These are phyloP conservation scores for Stachybotrys chlorohalonatus DNA, from an alignment of 2,329 filamentous ascomycete genomes.

Conservation along the genomic window DNA sequence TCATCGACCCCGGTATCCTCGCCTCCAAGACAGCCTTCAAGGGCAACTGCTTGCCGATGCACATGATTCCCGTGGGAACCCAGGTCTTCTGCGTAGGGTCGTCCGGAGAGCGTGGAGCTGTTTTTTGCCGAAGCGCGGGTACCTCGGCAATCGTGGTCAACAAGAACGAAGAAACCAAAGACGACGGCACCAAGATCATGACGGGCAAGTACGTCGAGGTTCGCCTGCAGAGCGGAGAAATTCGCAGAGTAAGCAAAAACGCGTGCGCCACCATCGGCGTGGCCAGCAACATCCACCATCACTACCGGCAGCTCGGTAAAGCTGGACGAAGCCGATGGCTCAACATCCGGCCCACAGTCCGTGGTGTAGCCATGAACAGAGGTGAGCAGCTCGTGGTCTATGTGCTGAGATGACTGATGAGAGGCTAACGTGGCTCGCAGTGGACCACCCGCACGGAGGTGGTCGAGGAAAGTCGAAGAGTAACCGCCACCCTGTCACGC, in stretches of 20 bases:
- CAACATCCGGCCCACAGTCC: conserved; percentile 87
- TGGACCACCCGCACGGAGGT: conserved; percentile 97
- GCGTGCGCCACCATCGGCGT: conserved; percentile 92
- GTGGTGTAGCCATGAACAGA: conserved; percentile 98
- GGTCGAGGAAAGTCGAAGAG: conserved; percentile 99
- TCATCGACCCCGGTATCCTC: conserved; percentile 88
- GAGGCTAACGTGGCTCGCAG: conserved; percentile 27
- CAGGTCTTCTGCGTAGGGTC: conserved; percentile 85
- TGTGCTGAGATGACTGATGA: not conserved
- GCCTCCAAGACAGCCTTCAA: conserved; percentile 89
- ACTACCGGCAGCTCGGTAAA: conserved; percentile 88
- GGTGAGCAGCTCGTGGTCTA: conserved; percentile 39
- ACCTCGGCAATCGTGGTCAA: conserved; percentile 83
- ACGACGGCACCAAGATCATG: conserved; percentile 51
- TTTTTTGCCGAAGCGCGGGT: conserved; percentile 91
- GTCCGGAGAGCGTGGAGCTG: conserved; percentile 61
- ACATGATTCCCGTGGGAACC: conserved; percentile 94
- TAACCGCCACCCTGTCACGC: conserved; percentile 88
- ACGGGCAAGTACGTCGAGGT: conserved; percentile 74
- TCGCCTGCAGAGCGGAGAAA: conserved; percentile 83
- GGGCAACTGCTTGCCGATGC: conserved; percentile 89
- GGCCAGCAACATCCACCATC: conserved; percentile 85
- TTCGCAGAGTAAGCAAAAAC: conserved; percentile 80
- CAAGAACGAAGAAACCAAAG: conserved; percentile 69
- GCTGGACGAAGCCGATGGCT: conserved; percentile 89